Evolutionary conservation across 768 basidiomycete genomes (phyloP), one percentile per base, ranked within the genome.

Genomic region (Boletus subparvulus): DNA sequence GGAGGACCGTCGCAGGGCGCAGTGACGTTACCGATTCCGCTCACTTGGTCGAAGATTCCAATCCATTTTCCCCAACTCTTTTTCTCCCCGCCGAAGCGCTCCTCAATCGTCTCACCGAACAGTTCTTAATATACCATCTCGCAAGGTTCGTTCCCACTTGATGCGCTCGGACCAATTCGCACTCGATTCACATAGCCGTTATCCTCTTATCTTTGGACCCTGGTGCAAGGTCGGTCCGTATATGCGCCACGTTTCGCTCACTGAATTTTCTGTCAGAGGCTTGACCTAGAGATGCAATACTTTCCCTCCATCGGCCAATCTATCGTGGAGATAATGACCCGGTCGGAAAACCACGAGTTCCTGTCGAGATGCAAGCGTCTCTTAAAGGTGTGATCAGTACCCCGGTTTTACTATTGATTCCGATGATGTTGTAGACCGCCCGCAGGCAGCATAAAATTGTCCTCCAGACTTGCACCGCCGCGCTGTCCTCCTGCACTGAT

Each of bases 121-220:
- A 82, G 46, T 85, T 88, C 60, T 75, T 83, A 36, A 79, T 70
- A 21, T 74, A 77, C 60, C 83, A 88, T 50, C 73, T 90, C 36
- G 80, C 86, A 46, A 82, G 77, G 87, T 86, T 62, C 42, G 77
- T 69, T 26, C 17, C 37, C 50, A 26, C 47, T 55, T 48, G 24
- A 51, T 39, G 35, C 7, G 21, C 40, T 46, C 42, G 57, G 37
- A 53, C 50, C 50, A 56, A 62, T 59, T 47, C 60, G 33, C 36
- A 50, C 36, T 52, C 19, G 21, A 66, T 44, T 21, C 35, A 36
- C 41, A 33, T 61, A 92, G 90, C 64, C 83, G 84, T 3, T 90
- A 91, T 72, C 90, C 90, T 21, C 75, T 90, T 39, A 81, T 91
- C 54, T 92, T 92, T 67, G 90, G 90, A 3, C 70, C 77, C 28